Conservation (phyloP, 805 yeast species). For the Cyberlindnera mycetangii region DNA sequence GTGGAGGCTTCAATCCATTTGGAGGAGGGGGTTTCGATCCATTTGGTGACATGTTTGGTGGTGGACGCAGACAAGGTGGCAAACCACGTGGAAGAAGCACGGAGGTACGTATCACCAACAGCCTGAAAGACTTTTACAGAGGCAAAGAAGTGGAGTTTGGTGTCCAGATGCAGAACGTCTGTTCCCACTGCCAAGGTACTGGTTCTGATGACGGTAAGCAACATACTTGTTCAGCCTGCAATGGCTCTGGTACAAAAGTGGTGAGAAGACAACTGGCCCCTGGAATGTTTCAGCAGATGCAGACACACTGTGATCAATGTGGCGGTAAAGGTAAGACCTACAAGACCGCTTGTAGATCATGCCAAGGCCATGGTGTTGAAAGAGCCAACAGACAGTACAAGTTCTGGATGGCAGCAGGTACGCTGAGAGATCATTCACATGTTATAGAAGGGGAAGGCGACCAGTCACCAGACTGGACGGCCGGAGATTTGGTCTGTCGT, state of each 20-base stretch:
- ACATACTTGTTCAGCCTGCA: constrained; percentile 64
- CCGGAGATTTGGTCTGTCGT: constrained; percentile 76
- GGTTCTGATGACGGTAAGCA: constrained; percentile 80
- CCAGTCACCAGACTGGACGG: constrained; percentile 72
- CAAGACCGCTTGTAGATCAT: constrained; percentile 58
- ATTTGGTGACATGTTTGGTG: constrained; percentile 56
- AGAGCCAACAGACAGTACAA: constrained; percentile 54
- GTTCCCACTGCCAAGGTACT: constrained; percentile 76
- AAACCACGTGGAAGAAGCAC: constrained; percentile 62
- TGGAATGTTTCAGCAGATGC: constrained; percentile 85
- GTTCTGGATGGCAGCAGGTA: constrained; percentile 68
- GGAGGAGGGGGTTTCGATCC: constrained; percentile 40
- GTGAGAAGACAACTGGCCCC: constrained; percentile 79
- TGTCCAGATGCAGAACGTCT: constrained; percentile 68
- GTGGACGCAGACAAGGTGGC: constrained; percentile 33
- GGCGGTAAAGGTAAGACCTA: constrained; percentile 72
- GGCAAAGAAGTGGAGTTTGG: constrained; percentile 65
- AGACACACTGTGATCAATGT: constrained; percentile 76
- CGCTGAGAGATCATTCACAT: constrained; percentile 55
- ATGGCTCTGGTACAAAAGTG: constrained; percentile 69
- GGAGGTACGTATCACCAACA: constrained; percentile 50
- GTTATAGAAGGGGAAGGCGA: constrained; percentile 76
- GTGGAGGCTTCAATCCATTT: constrained; percentile 22
- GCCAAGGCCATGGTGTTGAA: constrained; percentile 68
- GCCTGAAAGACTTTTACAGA: constrained; percentile 62